Evolutionary conservation across 1,284 basidiomycete species (phyloP), one percentile per base, ranked within the genome.

Genomic region (Inonotus hispidus): DNA sequence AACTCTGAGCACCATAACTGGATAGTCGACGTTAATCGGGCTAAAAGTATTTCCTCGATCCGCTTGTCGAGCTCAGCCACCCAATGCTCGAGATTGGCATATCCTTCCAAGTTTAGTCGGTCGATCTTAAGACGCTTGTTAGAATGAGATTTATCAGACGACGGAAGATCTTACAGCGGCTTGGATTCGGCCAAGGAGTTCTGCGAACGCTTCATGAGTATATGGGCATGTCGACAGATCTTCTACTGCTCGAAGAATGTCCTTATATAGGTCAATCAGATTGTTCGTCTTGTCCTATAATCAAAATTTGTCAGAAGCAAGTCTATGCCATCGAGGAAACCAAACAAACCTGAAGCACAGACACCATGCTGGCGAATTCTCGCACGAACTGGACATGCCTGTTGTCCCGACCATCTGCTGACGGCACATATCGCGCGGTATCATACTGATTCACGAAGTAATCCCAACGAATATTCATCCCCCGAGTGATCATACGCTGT

Each of bases 1-100:
- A 98, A 98, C 69, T 94, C 92, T 0, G 78, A 72, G 69, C 92
- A 97, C 93, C 94, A 98, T 0, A 88, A 81, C 66, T 90, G 84
- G 56, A 95, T 90, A 64, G 95, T 88, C 37, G 88, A 82, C 2
- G 80, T 79, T 29, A 99, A 75, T 11, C 97, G 84, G 62, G 85
- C 82, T n/a, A 90, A 75, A 0, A 99, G 78, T 47, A 93, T 91
- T 1, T 73, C 77, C 69, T 98, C 94, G 69, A 98, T 95, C 63
- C 87, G 84, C 66, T 84, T 82, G 71, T 98, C 95, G 10, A 99
- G 82, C 59, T 92, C 87, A 0, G 87, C 83, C 0, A 98, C 93
- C 95, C 95, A 99, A 56, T 93, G 84, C 63, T 98, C 95, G n/a
- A 99, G 82, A 69, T 99, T 99, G 5, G 95, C 93, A 70, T 96